Evolutionary conservation across 2,329 filamentous ascomycete genomes (phyloP).

Genomic region (Aspergillus ochraceus): DNA sequence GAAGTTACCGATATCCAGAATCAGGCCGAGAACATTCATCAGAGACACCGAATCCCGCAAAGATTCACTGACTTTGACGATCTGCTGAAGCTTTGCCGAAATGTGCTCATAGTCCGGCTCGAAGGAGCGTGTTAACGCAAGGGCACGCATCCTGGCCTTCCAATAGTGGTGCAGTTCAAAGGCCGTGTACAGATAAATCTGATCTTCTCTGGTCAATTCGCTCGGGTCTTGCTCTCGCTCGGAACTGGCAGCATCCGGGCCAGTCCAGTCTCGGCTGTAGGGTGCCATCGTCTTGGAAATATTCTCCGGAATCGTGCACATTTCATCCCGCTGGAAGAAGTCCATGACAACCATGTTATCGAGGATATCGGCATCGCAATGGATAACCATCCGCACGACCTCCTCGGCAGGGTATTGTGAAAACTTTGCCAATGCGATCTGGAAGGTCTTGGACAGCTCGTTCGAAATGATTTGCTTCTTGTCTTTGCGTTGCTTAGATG

Average conservation of each 20-base stretch:
- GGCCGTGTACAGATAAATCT: slow-evolving; percentile 89
- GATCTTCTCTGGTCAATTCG: slow-evolving; percentile 91
- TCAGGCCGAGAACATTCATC: slow-evolving; percentile 94
- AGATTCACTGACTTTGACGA: slow-evolving; percentile 86
- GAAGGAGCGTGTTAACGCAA: slow-evolving; percentile 78
- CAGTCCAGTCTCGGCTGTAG: slow-evolving; percentile 96
- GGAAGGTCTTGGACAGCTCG: slow-evolving; percentile 84
- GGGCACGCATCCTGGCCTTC: slow-evolving; percentile 94
- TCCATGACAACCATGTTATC: slow-evolving; percentile 95
- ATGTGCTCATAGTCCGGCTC: slow-evolving; percentile 92
- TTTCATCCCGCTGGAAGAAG: slow-evolving; percentile 87
- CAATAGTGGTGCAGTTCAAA: slow-evolving; percentile 97
- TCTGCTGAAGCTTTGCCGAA: slow-evolving; percentile 76
- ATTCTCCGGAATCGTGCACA: slow-evolving; percentile 91
- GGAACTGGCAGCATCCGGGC: slow-evolving; percentile 75
- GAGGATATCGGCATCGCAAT: slow-evolving; percentile 85
- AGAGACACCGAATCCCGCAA: slow-evolving; percentile 86
- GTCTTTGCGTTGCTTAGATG: slow-evolving; percentile 74
- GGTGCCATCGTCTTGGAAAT: slow-evolving; percentile 87
- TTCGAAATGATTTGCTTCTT: slow-evolving; percentile 97
- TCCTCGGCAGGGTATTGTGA: slow-evolving; percentile 81
- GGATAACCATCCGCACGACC: slow-evolving; percentile 88
- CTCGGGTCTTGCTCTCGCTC: slow-evolving; percentile 79
- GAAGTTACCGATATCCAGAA: slow-evolving; percentile 97
- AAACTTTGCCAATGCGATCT: slow-evolving; percentile 93